Conservation (phyloP, 108 stramenopile genomes). For the Pseudonitzschia pungens region DNA sequence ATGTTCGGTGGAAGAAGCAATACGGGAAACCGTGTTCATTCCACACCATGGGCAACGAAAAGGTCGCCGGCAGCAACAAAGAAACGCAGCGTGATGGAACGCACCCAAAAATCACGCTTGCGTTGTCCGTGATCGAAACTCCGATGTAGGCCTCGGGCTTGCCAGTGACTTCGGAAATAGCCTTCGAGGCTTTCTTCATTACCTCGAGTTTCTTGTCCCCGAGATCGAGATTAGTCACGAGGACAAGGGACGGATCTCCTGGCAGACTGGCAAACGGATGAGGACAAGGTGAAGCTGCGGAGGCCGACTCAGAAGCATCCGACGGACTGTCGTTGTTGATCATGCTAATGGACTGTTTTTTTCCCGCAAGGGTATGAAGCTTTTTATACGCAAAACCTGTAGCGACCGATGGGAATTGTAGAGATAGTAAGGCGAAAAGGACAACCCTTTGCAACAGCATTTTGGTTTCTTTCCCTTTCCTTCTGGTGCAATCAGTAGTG, state of each 20-base stretch:
- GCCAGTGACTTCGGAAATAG: slow-evolving; percentile 50
- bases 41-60: too few relatives aligned
- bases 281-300: slow-evolving; percentile 7
- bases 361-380: neutral
- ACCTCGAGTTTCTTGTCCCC: slow-evolving; percentile 71
- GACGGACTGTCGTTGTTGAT: neutral
- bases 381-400: neutral
- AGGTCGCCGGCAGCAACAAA: too few relatives aligned
- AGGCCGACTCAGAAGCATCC: too few relatives aligned
- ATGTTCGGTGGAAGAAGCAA: neutral
- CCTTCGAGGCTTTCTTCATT: slow-evolving; percentile 74
- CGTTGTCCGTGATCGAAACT: slow-evolving; percentile 78
- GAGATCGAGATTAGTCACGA: slow-evolving; percentile 78
- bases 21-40: neutral
- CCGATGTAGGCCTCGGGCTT: slow-evolving; percentile 81
- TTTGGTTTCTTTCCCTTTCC: neutral
- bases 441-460: neutral
- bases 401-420: neutral
- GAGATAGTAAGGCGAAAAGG: neutral
- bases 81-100: neutral
- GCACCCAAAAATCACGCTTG: slow-evolving; percentile 62
- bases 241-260: slow-evolving; percentile 73
- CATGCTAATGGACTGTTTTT: neutral
- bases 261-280: slow-evolving; percentile 45
- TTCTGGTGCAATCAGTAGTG: neutral